Evolutionary conservation across 371 early-diverging fungal species (phyloP), one percentile per base, ranked within the genome.

Genomic region (Saksenaea oblongispora): DNA sequence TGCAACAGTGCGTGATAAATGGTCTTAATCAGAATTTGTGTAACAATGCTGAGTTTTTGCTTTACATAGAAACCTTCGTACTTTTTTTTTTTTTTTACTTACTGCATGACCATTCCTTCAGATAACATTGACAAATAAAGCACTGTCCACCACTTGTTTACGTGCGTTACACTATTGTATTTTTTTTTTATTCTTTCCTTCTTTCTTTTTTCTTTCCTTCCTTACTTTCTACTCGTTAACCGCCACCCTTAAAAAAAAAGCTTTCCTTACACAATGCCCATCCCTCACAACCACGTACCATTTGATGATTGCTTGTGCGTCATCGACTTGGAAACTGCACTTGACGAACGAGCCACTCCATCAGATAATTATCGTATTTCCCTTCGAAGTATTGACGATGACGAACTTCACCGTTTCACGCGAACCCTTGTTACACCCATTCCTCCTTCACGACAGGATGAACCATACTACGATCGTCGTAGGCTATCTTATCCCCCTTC

Each of bases 321-420:
- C 51, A 47, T 47, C 22, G 51, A 47, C 51, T 22, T 47, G 10
- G 51, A 47, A 17, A 22, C 51, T 10, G 51, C 51, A 4, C 51
- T 47, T 4, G 51, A 47, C 22, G 51, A 47, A 47, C 51, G 51
- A 22, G 22, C 51, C 51, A 47, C 51, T 22, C 51, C 51, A 47
- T 18, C 51, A 10, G 51, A 51, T n/a, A 35, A 59, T n/a, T 64
- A 63, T 26, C 64, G 61, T 24, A 64, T 69, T 42, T 63, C 64
- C 15, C 64, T 69, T 28, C 69, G 56, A 37, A 69, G 69, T 42
- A 56, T 69, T 14, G 69, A 69, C 69, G 69, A 69, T 39, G 69
- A 69, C 17, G 69, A 69, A 64, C 59, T 69, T 26, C 60, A 58
- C 34, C 69, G 61, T 5, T 39, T 69, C 39, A 63, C 63, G 61